These are phyloP conservation scores for Lycium ferocissimum DNA, from an alignment of 257 asterid genomes.

Conservation along the genomic window DNA sequence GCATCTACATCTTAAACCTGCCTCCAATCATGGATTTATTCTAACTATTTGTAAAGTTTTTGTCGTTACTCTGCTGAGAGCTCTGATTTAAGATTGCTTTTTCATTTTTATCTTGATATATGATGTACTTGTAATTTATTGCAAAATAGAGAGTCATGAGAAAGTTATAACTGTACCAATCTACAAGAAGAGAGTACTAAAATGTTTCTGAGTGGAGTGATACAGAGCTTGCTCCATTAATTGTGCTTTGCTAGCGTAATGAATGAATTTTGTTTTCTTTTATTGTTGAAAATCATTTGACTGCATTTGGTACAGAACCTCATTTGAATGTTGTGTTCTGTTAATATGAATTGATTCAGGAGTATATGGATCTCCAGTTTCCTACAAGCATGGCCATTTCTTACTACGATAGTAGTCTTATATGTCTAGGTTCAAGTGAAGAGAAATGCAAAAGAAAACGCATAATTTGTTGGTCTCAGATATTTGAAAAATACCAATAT, in stretches of 20 bases:
- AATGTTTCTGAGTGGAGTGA: neutral
- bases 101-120: neutral
- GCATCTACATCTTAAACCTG: neutral
- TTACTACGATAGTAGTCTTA: neutral
- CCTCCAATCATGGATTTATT: neutral
- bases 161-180: neutral
- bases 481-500: neutral
- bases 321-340: neutral
- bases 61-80: neutral
- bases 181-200: too few relatives aligned
- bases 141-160: neutral
- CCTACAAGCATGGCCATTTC: neutral
- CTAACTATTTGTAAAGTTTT: neutral
- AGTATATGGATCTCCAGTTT: neutral
- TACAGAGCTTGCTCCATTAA: neutral
- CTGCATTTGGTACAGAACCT: neutral
- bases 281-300: neutral
- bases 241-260: neutral
- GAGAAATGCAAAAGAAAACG: slow-evolving; percentile 5
- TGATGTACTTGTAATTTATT: neutral
- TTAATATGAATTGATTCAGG: neutral
- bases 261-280: neutral
- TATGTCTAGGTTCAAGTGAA: neutral
- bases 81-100: neutral
- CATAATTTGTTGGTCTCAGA: neutral